Conservation (phyloP, 164 flowering plant species). For the Vitis rupestris region DNA sequence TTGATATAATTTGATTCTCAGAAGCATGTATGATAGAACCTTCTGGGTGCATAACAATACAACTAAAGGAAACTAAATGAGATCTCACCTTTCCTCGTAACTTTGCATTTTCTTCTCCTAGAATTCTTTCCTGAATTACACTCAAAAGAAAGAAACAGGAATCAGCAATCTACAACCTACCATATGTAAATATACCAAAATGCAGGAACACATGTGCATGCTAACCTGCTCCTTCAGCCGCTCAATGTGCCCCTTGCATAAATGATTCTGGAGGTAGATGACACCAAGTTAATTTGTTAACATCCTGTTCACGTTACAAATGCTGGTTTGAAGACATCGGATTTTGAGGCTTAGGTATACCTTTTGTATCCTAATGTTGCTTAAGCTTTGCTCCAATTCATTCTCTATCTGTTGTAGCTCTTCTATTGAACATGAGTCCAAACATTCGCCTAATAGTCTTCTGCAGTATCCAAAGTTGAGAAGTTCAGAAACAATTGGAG, state of each 20-base stretch:
- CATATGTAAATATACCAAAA: no score
- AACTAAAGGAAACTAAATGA: neutral
- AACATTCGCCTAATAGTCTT: slow-evolving; percentile 46
- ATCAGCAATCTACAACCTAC: no score
- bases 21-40: no score
- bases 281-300: no score
- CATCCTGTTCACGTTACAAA: no score
- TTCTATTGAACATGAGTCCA: slow-evolving; percentile 41
- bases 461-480: slow-evolving; percentile 21
- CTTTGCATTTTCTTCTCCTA: slow-evolving; percentile 27
- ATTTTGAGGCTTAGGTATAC: slow-evolving; percentile 20
- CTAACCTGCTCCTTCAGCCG: slow-evolving; percentile 49
- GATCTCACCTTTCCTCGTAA: slow-evolving; percentile 27
- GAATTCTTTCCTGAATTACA: slow-evolving; percentile 30
- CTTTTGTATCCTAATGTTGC: slow-evolving; percentile 50
- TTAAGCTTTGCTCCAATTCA: slow-evolving; percentile 49
- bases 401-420: slow-evolving; percentile 45
- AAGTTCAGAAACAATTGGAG: neutral
- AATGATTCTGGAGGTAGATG: slow-evolving; percentile 25
- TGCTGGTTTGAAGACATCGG: no score
- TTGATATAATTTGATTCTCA: no score
- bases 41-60: no score
- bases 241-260: slow-evolving; percentile 41
- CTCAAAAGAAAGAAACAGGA: neutral
- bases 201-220: neutral